phyloP scores from a whole-genome alignment of 192 early-diverging fungal genomes.

The Backusella mclennaniae region DNA sequence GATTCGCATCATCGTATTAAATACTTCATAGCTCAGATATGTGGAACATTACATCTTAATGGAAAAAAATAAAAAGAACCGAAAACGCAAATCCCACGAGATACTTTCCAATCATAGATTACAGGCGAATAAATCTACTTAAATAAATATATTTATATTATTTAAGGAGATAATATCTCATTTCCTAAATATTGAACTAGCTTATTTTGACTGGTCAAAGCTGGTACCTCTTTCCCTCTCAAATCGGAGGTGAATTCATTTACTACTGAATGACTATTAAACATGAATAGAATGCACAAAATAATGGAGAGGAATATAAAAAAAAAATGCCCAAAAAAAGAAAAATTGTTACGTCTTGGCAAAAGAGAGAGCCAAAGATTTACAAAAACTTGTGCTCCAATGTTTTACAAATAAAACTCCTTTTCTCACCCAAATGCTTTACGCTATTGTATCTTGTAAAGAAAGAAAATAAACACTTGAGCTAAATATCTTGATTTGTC shows the following conservation, averaged over 20 bases:
- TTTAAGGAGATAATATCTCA: not conserved
- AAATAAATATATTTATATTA: not conserved
- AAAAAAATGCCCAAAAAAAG: not conserved
- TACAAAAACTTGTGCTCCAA: not conserved
- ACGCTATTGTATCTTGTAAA: not conserved
- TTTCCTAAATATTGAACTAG: not conserved
- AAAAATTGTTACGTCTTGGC: conserved; percentile 5
- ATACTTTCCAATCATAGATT: not conserved
- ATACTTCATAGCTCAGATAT: not conserved
- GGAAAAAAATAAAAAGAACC: not conserved
- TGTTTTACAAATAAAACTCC: not conserved
- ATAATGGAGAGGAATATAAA: not conserved
- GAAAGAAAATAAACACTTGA: not conserved
- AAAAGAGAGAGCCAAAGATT: not conserved
- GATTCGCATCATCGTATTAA: not conserved
- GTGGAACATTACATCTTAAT: not conserved
- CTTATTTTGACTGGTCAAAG: not conserved
- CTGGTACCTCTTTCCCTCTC: not conserved
- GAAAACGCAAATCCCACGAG: not conserved
- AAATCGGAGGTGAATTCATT: not conserved
- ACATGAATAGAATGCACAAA: not conserved
- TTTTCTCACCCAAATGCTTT: not conserved
- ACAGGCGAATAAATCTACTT: not conserved
- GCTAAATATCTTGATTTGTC: not conserved
- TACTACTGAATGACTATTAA: not conserved